Evolutionary conservation across 1,139 yeast genomes (phyloP).

Genomic region (Nadsonia starkeyi-henricii): DNA sequence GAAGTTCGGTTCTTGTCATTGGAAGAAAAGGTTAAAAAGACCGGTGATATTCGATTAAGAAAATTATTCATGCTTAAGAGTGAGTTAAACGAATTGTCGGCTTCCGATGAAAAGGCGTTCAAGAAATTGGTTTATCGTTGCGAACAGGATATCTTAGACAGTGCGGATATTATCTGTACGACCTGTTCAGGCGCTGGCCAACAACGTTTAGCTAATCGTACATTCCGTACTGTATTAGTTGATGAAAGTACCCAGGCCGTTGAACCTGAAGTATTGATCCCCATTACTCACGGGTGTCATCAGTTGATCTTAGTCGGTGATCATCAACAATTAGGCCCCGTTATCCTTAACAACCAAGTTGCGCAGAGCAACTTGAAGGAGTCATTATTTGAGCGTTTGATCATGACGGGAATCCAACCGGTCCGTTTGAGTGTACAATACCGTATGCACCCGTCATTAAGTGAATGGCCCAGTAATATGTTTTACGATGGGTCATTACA

Average conservation of each 20-base stretch:
- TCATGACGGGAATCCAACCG: slow-evolving; percentile 75
- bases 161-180: slow-evolving; percentile 75
- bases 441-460: slow-evolving; percentile 83
- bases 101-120: slow-evolving; percentile 36
- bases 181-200: slow-evolving; percentile 94
- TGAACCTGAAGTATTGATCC: slow-evolving; percentile 83
- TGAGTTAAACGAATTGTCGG: slow-evolving; percentile 59
- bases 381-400: slow-evolving; percentile 74
- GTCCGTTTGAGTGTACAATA: slow-evolving; percentile 82
- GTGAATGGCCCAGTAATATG: slow-evolving; percentile 84
- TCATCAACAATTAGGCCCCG: slow-evolving; percentile 91
- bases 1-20: slow-evolving; percentile 16
- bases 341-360: slow-evolving; percentile 64
- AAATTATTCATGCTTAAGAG: slow-evolving; percentile 45
- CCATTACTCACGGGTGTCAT: slow-evolving; percentile 77
- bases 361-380: slow-evolving; percentile 77
- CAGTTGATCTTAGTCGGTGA: slow-evolving; percentile 89
- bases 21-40: slow-evolving; percentile 25
- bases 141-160: slow-evolving; percentile 37
- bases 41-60: slow-evolving; percentile 25
- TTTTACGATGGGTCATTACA: slow-evolving; percentile 88
- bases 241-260: slow-evolving; percentile 93
- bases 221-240: slow-evolving; percentile 65
- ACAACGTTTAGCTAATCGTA: slow-evolving; percentile 35
- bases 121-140: slow-evolving; percentile 30